A percentile compares a stretch with the other conserved stretches of the same genome.
Evolutionary conservation across 83 land plant species (phyloP).

Genomic region (Picea engelmannii): DNA sequence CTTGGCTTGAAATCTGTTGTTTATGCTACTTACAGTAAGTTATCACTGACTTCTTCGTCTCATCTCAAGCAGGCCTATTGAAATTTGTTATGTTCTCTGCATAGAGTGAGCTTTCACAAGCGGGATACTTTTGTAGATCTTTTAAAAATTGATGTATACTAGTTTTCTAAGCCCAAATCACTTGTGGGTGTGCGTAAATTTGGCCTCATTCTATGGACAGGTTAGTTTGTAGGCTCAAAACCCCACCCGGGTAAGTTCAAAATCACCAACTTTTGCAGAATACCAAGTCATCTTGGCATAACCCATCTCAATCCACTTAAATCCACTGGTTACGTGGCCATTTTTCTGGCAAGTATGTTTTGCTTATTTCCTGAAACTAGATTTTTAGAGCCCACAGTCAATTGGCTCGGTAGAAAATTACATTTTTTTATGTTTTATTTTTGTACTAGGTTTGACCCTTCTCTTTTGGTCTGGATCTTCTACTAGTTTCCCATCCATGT

Average conservation of each 20-base stretch:
- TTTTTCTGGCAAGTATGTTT: too few relatives aligned
- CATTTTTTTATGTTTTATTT: too few relatives aligned
- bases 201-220: not conserved
- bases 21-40: constrained; percentile 2
- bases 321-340: too few relatives aligned
- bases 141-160: constrained; percentile 1
- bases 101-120: constrained; percentile 6
- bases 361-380: too few relatives aligned
- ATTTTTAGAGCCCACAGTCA: too few relatives aligned
- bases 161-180: not conserved
- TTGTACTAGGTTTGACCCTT: too few relatives aligned
- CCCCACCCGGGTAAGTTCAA: not conserved
- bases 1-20: constrained; percentile 2
- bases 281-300: too few relatives aligned
- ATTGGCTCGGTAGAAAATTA: too few relatives aligned
- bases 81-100: constrained; percentile 5
- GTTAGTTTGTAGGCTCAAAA: not conserved
- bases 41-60: constrained; percentile 7
- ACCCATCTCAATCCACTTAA: too few relatives aligned
- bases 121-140: not conserved
- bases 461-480: too few relatives aligned
- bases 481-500: too few relatives aligned
- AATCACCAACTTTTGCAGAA: too few relatives aligned
- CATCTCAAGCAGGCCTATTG: not conserved
- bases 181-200: constrained; percentile 6